Conservation (phyloP, 495 filamentous ascomycete genomes). For the Ascobolus immersus region DNA sequence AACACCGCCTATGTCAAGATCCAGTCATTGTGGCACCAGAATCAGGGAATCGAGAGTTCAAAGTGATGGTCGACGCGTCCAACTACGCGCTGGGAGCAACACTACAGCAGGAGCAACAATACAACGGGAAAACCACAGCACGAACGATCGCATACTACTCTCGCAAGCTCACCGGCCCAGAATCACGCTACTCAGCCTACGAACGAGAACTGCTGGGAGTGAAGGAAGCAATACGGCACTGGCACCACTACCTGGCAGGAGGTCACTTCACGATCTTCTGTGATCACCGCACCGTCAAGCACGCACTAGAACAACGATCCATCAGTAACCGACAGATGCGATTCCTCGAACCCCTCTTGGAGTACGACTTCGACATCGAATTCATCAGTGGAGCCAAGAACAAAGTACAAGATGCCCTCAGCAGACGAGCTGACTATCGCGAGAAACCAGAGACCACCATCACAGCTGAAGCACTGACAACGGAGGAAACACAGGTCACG, state of each 20-base stretch:
- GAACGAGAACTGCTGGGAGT: slow-evolving; percentile 1
- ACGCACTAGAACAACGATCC: neutral
- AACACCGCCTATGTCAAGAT: neutral
- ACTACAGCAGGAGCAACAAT: neutral
- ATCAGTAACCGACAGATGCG: neutral
- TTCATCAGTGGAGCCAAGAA: neutral
- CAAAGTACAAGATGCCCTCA: neutral
- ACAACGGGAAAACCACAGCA: too few species aligned
- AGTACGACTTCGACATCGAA: slow-evolving; percentile 1
- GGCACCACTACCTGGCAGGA: neutral
- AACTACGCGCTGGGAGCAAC: neutral
- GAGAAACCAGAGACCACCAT: neutral
- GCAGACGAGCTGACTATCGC: neutral
- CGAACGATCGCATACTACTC: neutral
- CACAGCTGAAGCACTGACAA: too few species aligned
- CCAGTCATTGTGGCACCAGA: slow-evolving; percentile 1
- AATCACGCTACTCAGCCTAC: neutral
- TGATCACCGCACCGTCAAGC: neutral
- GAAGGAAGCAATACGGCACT: neutral
- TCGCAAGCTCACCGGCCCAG: neutral
- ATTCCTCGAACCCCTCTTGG: neutral
- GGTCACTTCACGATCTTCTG: neutral
- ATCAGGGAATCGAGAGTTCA: neutral
- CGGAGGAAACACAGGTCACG: neutral
- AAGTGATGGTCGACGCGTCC: neutral